Evolutionary conservation across 306 rosid species (phyloP), one percentile per base, ranked within the genome.

Genomic region (Rubus idaeus): DNA sequence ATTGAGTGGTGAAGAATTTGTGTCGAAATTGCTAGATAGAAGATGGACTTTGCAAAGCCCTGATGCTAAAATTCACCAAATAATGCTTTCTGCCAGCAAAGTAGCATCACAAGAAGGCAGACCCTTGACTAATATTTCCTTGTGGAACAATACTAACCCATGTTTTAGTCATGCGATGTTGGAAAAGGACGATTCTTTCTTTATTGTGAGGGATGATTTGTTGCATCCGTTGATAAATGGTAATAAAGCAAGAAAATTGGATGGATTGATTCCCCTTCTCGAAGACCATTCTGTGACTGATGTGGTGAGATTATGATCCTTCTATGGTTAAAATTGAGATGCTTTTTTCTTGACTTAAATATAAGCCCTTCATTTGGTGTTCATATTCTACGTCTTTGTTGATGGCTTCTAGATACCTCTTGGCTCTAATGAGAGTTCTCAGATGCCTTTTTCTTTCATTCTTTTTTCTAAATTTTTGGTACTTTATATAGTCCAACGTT

Each of bases 181-280:
- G 68, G 78, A 53, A 68, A 76, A 61, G 79, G 62, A 83, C 50
- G 60, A 76, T 68, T 70, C 74, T 39, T 92, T 91, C 79, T 88
- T 86, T 67, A 2, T 94, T 0, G 89, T 92, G 69, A 87, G 98
- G 77, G 98, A 95, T 83, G 98, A 95, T 86, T 90, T 92, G 84
- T 84, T 92, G 90, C 98, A 94, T 80, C 97, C 98, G 1, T 45
- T 94, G 63, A 78, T 90, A 71, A 92, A 90, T 71, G 98, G 98
- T n/a, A 94, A 94, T 69, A 92, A 94, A 84, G 94, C 97, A 4
- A 87, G 98, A 64, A 94, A 94, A 82, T 78, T 94, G 67, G 98
- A 94, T 81, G 96, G 55, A 18, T 55, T 92, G 42, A 79, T 94
- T 80, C 96, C 97, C 76, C 72, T 90, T 1, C 61, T 90, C 47